Base-by-base conservation (phyloP, 108 stramenopile genomes). In the Phaeodactylum tricornutum region DNA sequence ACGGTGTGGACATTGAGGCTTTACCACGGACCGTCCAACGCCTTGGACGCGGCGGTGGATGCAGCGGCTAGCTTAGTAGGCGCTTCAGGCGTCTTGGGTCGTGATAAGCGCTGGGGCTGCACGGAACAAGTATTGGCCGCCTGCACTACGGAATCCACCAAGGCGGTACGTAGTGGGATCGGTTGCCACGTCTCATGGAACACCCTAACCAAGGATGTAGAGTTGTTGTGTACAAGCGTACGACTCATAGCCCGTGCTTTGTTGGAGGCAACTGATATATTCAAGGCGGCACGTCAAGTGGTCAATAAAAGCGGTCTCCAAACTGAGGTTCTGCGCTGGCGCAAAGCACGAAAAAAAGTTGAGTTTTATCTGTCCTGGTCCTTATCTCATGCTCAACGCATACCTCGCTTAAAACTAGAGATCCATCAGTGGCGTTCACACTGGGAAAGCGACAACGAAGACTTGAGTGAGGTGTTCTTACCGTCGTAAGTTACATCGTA, bases 311-410 rank as follows among this genome's bases (percentile, higher is more conserved):
- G 1, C 27, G 17, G 30, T 19, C 17, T 24, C 43, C 25, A 28
- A 26, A 36, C 30, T 24, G 28, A 55, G 43, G 19, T 23, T 28
- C 14, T 27, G 39, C 47, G 53, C 36, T 33, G 65, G 50, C 40
- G 58, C 35, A 29, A 45, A 27, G 28, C 66, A 3, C 57, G 54
- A 16, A 69, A 76, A 40, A 76, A 76, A 33, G 40, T 76, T 19
- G 56, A 70, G 27, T 76, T 67, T 29, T 70, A 57, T 44, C 29
- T 70, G 2, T 59, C 74, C 11, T 76, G 74, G 74, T 41, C 69
- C 8, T 34, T 34, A 20, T 5, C 19, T 37, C 36, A 22, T 33
- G 20, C 29, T 8, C 16, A 38, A 27, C 28, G n/a, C 5, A 38
- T 32, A 15, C 28, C 8, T 4, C 3, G 4, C 2, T 25, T 25